Evolutionary conservation across 2,329 filamentous ascomycete genomes (phyloP).

Genomic region (Phoma sp.): DNA sequence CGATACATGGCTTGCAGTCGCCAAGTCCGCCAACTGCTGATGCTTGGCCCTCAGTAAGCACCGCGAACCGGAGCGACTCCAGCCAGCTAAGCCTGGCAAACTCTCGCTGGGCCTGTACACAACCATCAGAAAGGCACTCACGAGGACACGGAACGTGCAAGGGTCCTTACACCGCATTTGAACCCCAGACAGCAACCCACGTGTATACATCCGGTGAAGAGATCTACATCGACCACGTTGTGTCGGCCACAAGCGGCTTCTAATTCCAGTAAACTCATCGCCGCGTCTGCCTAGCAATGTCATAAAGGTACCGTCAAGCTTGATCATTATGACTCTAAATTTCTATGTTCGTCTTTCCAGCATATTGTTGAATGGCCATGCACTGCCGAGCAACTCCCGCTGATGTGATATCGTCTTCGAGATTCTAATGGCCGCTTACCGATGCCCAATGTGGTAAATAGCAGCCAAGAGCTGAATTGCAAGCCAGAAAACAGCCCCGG

Average conservation of each 20-base stretch:
- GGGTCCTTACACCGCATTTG: background rate
- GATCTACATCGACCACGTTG: background rate
- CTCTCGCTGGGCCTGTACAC: background rate
- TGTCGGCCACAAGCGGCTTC: background rate
- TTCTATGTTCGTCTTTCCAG: background rate
- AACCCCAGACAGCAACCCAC: background rate
- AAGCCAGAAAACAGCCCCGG: background rate
- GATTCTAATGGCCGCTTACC: background rate
- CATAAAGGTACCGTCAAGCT: background rate
- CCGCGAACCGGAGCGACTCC: constrained; percentile 1
- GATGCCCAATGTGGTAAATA: background rate
- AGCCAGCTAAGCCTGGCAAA: background rate
- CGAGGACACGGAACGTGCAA: background rate
- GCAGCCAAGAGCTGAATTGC: background rate
- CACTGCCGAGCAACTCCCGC: background rate
- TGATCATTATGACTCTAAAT: background rate
- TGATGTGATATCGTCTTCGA: background rate
- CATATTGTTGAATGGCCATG: background rate
- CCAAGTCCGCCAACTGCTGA: constrained; percentile 8
- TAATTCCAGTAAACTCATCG: too few relatives aligned
- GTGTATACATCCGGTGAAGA: background rate
- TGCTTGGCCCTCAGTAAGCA: constrained; percentile 12
- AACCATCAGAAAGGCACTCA: background rate
- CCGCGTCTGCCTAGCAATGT: background rate
- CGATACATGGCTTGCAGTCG: constrained; percentile 15